These are phyloP conservation scores for Maudiozyma pseudohumilis DNA, from an alignment of 805 yeast species.

Conservation along the genomic window DNA sequence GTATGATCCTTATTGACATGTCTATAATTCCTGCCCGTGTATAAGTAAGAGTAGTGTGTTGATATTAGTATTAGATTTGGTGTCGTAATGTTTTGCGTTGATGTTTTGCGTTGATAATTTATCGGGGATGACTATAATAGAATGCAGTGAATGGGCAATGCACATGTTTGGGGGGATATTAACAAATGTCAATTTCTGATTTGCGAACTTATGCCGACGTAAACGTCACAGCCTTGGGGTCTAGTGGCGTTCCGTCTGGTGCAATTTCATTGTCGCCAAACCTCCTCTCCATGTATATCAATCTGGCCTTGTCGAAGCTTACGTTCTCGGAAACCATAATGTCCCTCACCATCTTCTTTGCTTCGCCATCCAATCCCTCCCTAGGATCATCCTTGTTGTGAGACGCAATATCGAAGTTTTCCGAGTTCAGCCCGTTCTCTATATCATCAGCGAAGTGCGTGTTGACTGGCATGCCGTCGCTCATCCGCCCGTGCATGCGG, in stretches of 20 bases:
- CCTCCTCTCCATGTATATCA: conserved; percentile 36
- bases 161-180: no score
- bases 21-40: no score
- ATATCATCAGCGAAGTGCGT: conserved; percentile 38
- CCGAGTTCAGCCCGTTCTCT: conserved; percentile 50
- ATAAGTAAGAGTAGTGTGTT: no score
- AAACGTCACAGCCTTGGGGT: conserved; percentile 53
- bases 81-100: no score
- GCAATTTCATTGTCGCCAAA: conserved; percentile 46
- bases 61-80: no score
- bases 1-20: no score
- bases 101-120: no score
- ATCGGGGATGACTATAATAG: no score
- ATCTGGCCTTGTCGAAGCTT: conserved; percentile 62
- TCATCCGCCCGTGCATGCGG: conserved; percentile 16
- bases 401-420: conserved; percentile 41
- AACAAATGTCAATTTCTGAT: no score
- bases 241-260: conserved; percentile 57
- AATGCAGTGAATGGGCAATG: no score
- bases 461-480: conserved; percentile 23
- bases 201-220: no score
- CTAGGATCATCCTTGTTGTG: conserved; percentile 46
- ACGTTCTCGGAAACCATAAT: conserved; percentile 45
- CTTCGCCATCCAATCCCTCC: conserved; percentile 47
- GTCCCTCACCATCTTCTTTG: conserved; percentile 40